A percentile compares a stretch with the other conserved stretches of the same genome.
Conservation (phyloP, 306 rosid genomes). For the Rosa rugosa region DNA sequence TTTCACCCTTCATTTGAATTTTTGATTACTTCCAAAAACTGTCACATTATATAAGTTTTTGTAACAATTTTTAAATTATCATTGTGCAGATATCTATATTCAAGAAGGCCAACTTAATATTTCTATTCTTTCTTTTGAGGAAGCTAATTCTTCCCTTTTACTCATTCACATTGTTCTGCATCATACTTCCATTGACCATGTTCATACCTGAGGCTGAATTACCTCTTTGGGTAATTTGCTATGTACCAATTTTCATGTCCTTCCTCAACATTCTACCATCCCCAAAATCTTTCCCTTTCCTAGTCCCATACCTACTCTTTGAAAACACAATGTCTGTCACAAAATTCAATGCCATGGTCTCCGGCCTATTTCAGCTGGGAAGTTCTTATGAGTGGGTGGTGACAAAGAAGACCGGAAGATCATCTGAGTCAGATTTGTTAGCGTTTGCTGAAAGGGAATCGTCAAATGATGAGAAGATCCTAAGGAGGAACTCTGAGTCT, state of each 20-base stretch:
- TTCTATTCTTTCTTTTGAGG: constrained; percentile 85
- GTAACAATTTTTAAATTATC: neutral
- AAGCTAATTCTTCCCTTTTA: constrained; percentile 93
- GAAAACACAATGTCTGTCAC: constrained; percentile 99
- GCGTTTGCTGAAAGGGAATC: constrained; percentile 80
- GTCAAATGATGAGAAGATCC: constrained; percentile 63
- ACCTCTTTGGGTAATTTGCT: constrained; percentile 96
- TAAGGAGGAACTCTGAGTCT: constrained; percentile 76
- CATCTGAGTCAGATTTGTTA: constrained; percentile 85
- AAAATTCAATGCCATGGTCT: constrained; percentile 97
- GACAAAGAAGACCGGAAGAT: constrained; percentile 93
- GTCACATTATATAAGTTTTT: neutral
- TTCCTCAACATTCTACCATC: constrained; percentile 87
- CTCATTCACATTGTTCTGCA: constrained; percentile 92
- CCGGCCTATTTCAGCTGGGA: constrained; percentile 93
- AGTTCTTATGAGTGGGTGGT: constrained; percentile 98
- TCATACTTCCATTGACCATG: constrained; percentile 93
- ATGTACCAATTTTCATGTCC: constrained; percentile 88
- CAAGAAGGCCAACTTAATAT: constrained; percentile 87
- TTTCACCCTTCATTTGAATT: neutral
- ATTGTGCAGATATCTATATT: constrained; percentile 70
- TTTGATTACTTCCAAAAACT: neutral
- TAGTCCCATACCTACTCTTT: constrained; percentile 86
- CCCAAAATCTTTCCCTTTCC: constrained; percentile 89
- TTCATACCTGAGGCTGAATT: constrained; percentile 89